phyloP scores from a whole-genome alignment of 2,329 filamentous ascomycete species.

The Fusarium subglutinans region DNA sequence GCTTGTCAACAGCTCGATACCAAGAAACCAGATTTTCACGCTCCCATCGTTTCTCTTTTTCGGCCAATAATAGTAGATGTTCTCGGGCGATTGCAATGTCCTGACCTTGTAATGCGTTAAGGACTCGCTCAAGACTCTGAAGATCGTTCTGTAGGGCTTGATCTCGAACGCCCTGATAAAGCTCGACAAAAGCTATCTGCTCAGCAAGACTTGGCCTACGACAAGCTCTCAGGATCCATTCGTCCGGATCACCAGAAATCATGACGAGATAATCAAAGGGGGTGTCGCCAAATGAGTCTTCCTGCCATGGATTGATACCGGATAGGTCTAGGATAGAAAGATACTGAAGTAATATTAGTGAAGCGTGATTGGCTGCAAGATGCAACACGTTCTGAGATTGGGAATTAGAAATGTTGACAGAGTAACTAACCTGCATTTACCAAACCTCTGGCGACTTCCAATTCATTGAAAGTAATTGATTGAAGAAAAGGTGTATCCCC shows the following conservation, averaged over 20 bases:
- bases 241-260: fast-evolving
- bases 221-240: fast-evolving
- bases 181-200: background rate
- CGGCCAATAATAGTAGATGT: background rate
- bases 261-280: background rate
- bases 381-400: background rate
- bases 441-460: background rate
- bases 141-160: slow-evolving; percentile 13
- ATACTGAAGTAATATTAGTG: background rate
- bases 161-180: slow-evolving; percentile 16
- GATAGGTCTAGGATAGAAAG: background rate
- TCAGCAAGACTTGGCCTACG: background rate
- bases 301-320: background rate
- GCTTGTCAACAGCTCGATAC: slow-evolving; percentile 20
- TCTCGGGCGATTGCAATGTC: background rate
- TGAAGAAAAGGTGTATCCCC: fast-evolving
- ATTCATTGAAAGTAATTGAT: fast-evolving
- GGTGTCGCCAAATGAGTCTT: background rate
- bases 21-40: background rate
- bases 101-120: background rate
- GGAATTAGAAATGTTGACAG: fast-evolving
- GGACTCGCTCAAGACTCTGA: background rate
- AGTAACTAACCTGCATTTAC: background rate
- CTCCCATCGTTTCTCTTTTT: slow-evolving; percentile 3
- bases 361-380: fast-evolving